These are phyloP conservation scores for Suillus discolor DNA, from an alignment of 768 basidiomycete genomes.

Conservation along the genomic window DNA sequence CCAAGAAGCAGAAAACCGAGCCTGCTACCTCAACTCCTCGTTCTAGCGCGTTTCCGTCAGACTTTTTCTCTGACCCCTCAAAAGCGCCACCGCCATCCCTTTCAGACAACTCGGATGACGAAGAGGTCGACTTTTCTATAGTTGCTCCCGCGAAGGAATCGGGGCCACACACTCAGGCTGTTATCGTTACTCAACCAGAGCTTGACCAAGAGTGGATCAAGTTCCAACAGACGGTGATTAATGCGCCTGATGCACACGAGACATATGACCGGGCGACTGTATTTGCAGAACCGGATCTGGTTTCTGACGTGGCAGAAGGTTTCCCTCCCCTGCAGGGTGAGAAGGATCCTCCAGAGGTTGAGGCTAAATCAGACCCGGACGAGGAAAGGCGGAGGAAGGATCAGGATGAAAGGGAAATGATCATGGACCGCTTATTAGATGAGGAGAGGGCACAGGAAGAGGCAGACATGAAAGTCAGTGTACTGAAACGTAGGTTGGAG, in stretches of 20 bases:
- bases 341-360: not conserved
- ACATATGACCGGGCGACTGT: constrained; percentile 72
- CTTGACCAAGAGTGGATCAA: constrained; percentile 74
- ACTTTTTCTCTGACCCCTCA: constrained; percentile 84
- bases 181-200: constrained; percentile 22
- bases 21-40: constrained; percentile 12
- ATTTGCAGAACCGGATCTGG: constrained; percentile 65
- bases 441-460: constrained; percentile 89
- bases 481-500: constrained; percentile 68
- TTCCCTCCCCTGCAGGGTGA: constrained; percentile 38
- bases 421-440: constrained; percentile 83
- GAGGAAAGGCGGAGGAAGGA: constrained; percentile 53
- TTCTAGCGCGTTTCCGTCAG: constrained; percentile 49
- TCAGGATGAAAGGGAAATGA: constrained; percentile 76
- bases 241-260: constrained; percentile 44
- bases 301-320: constrained; percentile 47
- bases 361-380: constrained; percentile 35
- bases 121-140: constrained; percentile 33
- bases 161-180: not conserved
- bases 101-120: constrained; percentile 44
- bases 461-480: constrained; percentile 72
- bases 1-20: constrained; percentile 34
- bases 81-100: constrained; percentile 43
- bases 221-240: constrained; percentile 69
- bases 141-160: constrained; percentile 11